Evolutionary conservation across 768 basidiomycete genomes (phyloP), one percentile per base, ranked within the genome.

Genomic region (Xerocomellus chrysenteron): DNA sequence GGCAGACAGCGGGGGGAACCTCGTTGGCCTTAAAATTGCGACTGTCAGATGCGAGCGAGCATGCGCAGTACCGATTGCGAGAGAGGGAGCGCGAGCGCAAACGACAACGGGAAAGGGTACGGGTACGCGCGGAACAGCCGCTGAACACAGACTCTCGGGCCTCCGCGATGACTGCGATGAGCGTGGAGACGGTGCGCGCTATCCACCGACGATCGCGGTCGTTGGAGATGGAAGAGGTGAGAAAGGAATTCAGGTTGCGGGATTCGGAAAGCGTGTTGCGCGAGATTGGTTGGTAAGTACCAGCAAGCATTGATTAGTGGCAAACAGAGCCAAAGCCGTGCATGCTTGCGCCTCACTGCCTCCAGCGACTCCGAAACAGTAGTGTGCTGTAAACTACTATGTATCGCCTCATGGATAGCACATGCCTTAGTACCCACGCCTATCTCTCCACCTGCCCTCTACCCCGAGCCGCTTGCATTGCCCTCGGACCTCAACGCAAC

Each of bases 1-100:
- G 41, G n/a, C 26, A 21, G 19, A 26, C 36, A 4, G 36, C 44
- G 0, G 7, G 17, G 14, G 65, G 65, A 1, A 67, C 62, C 0
- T 0, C 26, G 39, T 32, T 68, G 32, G 65, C 60, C 7, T 26
- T 67, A 32, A 65, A 55, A 26, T 2, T 67, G 24, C 66, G 66
- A 30, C 39, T 68, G 35, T 67, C 66, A 42, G 64, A 67, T 33
- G 66, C 66, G 26, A 66, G 64, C 50, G 64, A 68, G 43, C 64
- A 63, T 30, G 64, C 59, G 7, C 55, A 26, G 1, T 68, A 63
- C 44, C 58, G 66, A 3, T 19, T 44, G 19, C 66, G 66, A 21
- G 65, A 67, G 58, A 59, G n/a, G 28, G 62, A 67, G 49, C 62
- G 65, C 9, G 50, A 65, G 10, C 65, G 46, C 7, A 30, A 57